These are phyloP conservation scores for Globisporangium alternatum DNA, from an alignment of 352 stramenopile species.

Conservation along the genomic window DNA sequence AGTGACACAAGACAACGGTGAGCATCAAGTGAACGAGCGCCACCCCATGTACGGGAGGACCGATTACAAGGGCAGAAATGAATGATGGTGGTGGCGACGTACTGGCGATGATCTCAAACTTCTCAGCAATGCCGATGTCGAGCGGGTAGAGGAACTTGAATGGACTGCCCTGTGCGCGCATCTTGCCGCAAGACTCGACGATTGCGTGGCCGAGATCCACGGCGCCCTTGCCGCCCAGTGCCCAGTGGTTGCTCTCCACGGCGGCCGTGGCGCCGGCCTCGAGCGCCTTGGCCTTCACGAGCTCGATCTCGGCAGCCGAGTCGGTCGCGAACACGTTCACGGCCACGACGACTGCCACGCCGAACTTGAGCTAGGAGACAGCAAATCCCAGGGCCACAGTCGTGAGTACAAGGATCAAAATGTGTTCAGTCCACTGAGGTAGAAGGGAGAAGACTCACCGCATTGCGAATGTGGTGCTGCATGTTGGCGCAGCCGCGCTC, in stretches of 20 bases:
- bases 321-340: constrained; percentile 86
- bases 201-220: constrained; percentile 92
- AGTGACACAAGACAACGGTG: constrained; percentile 31
- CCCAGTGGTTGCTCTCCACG: constrained; percentile 92
- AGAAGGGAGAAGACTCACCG: constrained; percentile 39
- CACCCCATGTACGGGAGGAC: constrained; percentile 43
- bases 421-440: no score
- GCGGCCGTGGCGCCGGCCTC: constrained; percentile 94
- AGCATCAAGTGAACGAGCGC: constrained; percentile 34
- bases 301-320: constrained; percentile 88
- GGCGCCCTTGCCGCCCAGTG: constrained; percentile 82
- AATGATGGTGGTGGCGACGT: constrained; percentile 77
- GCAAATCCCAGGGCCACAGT: background rate
- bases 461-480: constrained; percentile 96
- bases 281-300: constrained; percentile 89
- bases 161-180: constrained; percentile 60
- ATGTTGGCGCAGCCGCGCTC: constrained; percentile 91
- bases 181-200: constrained; percentile 84
- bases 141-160: constrained; percentile 97
- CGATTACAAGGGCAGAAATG: constrained; percentile 44
- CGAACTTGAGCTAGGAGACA: constrained; percentile 74
- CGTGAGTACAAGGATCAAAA: background rate
- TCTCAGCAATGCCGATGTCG: constrained; percentile 90
- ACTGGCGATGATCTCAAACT: constrained; percentile 95
- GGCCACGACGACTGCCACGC: constrained; percentile 95